Evolutionary conservation across 2,329 filamentous ascomycete genomes (phyloP).

Genomic region (Daldinia eschscholtzii): DNA sequence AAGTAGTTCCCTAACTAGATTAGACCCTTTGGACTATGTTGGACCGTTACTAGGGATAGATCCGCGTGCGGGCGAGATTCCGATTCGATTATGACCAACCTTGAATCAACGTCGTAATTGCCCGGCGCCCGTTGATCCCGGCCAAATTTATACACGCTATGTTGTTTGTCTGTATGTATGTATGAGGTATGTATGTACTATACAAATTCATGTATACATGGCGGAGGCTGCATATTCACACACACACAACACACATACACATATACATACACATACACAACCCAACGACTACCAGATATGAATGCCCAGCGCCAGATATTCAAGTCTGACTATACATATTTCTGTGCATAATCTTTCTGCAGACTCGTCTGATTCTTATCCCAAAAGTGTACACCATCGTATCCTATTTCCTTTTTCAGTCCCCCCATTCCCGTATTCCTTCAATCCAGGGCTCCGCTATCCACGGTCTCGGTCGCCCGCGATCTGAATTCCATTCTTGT

Average conservation of each 20-base stretch:
- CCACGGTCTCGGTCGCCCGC: conserved; percentile 37
- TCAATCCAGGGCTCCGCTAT: conserved; percentile 36
- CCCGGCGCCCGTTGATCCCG: conserved; percentile 17
- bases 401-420: conserved; percentile 16
- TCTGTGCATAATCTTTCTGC: conserved; percentile 35
- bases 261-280: conserved; percentile 22
- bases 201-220: conserved; percentile 9
- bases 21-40: conserved; percentile 11
- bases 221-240: conserved; percentile 14
- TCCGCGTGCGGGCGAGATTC: conserved; percentile 27
- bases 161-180: neutral
- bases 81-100: conserved; percentile 33
- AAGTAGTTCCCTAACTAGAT: conserved; percentile 26
- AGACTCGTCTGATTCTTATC: conserved; percentile 16
- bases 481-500: conserved; percentile 33
- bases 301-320: conserved; percentile 14
- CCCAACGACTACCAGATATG: conserved; percentile 25
- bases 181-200: neutral
- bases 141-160: conserved; percentile 23
- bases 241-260: too few species aligned
- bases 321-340: conserved; percentile 13
- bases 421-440: conserved; percentile 44
- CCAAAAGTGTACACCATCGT: neutral
- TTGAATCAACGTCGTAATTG: conserved; percentile 39
- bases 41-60: conserved; percentile 28